Evolutionary conservation across 2,329 filamentous ascomycete species (phyloP).

Genomic region (Karstenula rhodostoma): DNA sequence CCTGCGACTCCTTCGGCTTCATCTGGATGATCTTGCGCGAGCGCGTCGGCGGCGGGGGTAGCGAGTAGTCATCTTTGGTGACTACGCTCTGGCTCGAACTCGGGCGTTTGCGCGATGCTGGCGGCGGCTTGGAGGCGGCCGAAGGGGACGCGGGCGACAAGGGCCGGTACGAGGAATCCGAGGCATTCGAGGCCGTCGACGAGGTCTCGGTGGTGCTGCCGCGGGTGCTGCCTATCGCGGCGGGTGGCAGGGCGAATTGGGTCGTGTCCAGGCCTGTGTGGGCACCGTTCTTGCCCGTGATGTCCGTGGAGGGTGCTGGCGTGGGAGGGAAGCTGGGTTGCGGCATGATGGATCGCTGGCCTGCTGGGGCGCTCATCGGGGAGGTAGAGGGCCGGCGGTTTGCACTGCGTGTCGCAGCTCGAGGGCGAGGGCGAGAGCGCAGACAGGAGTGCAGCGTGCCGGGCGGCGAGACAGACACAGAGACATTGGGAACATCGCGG

Average conservation of each 20-base stretch:
- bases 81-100: conserved; percentile 45
- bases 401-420: conserved; percentile 7
- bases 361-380: conserved; percentile 25
- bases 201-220: conserved; percentile 54
- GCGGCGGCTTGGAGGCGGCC: conserved; percentile 37
- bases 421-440: conserved; percentile 20
- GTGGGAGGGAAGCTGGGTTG: conserved; percentile 74
- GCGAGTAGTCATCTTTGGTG: conserved; percentile 72
- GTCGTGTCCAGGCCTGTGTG: conserved; percentile 70
- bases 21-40: conserved; percentile 98
- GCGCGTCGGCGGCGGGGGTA: conserved; percentile 90
- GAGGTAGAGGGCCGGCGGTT: conserved; percentile 11
- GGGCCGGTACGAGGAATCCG: conserved; percentile 62
- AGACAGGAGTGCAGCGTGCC: conserved; percentile 6
- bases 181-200: conserved; percentile 57
- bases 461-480: background rate
- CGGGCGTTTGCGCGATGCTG: conserved; percentile 42
- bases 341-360: conserved; percentile 63
- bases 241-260: conserved; percentile 76
- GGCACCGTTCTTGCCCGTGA: conserved; percentile 73
- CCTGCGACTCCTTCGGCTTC: conserved; percentile 68
- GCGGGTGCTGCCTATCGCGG: conserved; percentile 66
- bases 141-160: conserved; percentile 52
- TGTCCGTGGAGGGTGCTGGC: conserved; percentile 81
- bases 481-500: conserved; percentile 1